A percentile compares a stretch with the other conserved stretches of the same genome.
These are phyloP conservation scores for Paraurostyla sp. DNA, from an alignment of 73 alveolate species.

Conservation along the genomic window DNA sequence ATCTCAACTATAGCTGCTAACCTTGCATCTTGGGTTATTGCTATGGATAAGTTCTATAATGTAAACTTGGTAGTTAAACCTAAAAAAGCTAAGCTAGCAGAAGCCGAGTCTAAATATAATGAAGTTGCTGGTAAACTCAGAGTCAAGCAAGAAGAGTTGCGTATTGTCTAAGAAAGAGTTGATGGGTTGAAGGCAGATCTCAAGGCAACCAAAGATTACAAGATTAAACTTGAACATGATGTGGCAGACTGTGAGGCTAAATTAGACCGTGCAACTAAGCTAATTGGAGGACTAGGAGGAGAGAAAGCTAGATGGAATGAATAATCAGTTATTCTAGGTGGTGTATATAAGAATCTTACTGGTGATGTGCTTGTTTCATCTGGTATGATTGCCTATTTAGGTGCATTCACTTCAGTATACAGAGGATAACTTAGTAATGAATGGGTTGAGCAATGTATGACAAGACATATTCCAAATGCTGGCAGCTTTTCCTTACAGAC, in stretches of 20 bases:
- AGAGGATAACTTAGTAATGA: constrained; percentile 87
- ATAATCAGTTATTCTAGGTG: constrained; percentile 86
- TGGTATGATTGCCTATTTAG: constrained; percentile 99
- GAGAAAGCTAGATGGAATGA: constrained; percentile 99
- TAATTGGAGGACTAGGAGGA: constrained; percentile 98
- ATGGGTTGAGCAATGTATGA: constrained; percentile 95
- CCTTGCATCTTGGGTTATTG: constrained; percentile 92
- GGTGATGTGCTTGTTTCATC: constrained; percentile 98
- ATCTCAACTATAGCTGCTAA: constrained; percentile 82
- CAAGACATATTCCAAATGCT: constrained; percentile 93
- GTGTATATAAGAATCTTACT: constrained; percentile 91
- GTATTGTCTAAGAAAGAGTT: constrained; percentile 96
- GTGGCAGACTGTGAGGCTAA: constrained; percentile 93
- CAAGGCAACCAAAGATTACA: constrained; percentile 90
- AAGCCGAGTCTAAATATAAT: constrained; percentile 87
- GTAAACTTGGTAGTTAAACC: constrained; percentile 94
- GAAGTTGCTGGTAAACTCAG: constrained; percentile 88
- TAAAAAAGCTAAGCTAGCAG: constrained; percentile 90
- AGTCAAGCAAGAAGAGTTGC: constrained; percentile 91
- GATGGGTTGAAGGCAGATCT: constrained; percentile 97
- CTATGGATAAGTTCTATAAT: constrained; percentile 93
- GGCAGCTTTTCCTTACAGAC: constrained; percentile 87
- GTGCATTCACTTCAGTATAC: constrained; percentile 92
- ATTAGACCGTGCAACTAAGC: constrained; percentile 96
- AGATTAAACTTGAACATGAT: constrained; percentile 92